Conservation (phyloP, 768 basidiomycete genomes). For the Amanita fuliginea region DNA sequence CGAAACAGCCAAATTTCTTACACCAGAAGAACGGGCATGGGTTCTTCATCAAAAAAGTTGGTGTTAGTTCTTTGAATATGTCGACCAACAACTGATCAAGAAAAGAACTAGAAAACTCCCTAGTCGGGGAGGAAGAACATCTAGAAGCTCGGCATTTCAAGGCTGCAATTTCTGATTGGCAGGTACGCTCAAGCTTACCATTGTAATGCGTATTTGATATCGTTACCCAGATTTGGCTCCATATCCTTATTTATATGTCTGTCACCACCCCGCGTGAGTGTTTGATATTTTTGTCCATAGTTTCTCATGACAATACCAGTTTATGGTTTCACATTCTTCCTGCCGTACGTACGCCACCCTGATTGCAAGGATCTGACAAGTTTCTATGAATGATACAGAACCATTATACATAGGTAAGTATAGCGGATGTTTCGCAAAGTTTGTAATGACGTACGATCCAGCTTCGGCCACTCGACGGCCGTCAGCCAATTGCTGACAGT, state of each 20-base stretch:
- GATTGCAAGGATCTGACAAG: constrained; percentile 15
- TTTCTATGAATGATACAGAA: constrained; percentile 30
- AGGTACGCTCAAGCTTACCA: constrained; percentile 20
- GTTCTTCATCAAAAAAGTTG: constrained; percentile 46
- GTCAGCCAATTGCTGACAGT: constrained; percentile 58
- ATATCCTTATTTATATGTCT: constrained; percentile 50
- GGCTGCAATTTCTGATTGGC: constrained; percentile 53
- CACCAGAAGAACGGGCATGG: constrained; percentile 46
- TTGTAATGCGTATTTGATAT: constrained; percentile 18
- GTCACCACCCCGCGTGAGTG: constrained; percentile 47
- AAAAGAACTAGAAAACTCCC: constrained; percentile 44
- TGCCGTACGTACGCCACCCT: constrained; percentile 37
- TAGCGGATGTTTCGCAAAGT: not conserved
- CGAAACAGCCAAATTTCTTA: constrained; percentile 46
- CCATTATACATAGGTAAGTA: constrained; percentile 43
- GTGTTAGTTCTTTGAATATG: constrained; percentile 6
- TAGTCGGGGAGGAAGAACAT: constrained; percentile 51
- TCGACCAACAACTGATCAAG: not conserved
- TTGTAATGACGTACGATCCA: constrained; percentile 10
- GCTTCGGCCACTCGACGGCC: constrained; percentile 47
- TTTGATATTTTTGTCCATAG: constrained; percentile 14
- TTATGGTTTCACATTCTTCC: constrained; percentile 61
- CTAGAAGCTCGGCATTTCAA: constrained; percentile 43
- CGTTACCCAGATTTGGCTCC: constrained; percentile 42
- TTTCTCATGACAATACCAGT: constrained; percentile 27